Base-by-base conservation (phyloP, 2,329 filamentous ascomycete genomes). In the Madurella mycetomatis region DNA sequence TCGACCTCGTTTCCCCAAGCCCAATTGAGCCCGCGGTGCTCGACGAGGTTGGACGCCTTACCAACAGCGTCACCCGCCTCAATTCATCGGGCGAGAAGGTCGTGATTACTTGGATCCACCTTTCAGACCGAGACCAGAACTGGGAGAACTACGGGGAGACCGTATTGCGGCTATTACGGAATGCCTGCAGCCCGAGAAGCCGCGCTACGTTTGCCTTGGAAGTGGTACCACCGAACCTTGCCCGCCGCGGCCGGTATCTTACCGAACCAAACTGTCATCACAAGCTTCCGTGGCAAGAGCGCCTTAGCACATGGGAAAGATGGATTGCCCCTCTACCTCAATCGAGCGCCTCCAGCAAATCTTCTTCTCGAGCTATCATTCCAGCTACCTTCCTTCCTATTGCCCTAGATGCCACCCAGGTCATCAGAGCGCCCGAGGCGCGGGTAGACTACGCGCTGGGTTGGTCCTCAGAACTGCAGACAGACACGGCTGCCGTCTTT, bases 131-230 rank as follows among this genome's bases (percentile, higher is more conserved):
- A 2, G 49, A 56, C 9, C 57, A 61, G 25, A 49, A 55, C 13
- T 63, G 70, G 5, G 76, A 81, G 61, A 68, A 73, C 50, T 62
- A 68, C 1, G 68, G 67, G 34, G 76, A 81, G 41, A 65, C 74
- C 13, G 76, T 78, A 15, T 64, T 72, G 45, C 75, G 79, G 31
- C 69, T 81, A 4, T 62, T 82, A 2, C 63, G 72, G 34, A 69
- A 68, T 4, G 68, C 69, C 11, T 68, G 62, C 32, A 60, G 60
- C 2, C 57, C 65, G 5, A 57, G 60, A 11, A 51, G 57, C 2
- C 61, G 58, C 15, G 59, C 54, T 5, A 62, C 52, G 7, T 30
- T 49, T 11, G 42, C 54, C 2, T 37, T 58, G 41, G 17, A 59
- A 8, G 55, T 57, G n/a, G 60, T 72, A 1, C 60, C 63, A 37